Percentiles rank a stretch among this genome's conserved stretches.
phyloP scores from a whole-genome alignment of 169 alveolate genomes.

The Perkinsus marinus region DNA sequence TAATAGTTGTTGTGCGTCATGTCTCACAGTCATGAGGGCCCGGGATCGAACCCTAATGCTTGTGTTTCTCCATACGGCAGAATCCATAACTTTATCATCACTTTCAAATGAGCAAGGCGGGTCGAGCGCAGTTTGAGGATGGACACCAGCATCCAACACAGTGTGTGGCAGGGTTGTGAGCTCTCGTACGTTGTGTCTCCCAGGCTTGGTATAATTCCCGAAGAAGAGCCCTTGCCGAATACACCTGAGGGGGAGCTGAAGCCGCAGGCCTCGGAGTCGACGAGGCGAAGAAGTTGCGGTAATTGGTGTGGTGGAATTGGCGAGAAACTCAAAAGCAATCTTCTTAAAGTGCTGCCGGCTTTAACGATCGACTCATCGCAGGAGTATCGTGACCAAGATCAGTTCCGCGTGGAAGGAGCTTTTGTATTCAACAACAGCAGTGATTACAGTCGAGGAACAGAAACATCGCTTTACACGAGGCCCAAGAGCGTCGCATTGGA shows the following conservation, averaged over 20 bases:
- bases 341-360: not conserved
- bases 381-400: not conserved
- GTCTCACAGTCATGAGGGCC: no score
- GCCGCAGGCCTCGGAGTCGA: not conserved
- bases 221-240: not conserved
- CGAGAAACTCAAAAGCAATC: not conserved
- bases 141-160: no score
- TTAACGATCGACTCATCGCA: not conserved
- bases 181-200: not conserved
- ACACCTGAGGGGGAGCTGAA: not conserved
- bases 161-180: no score
- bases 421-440: not conserved
- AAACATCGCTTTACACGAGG: not conserved
- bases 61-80: no score
- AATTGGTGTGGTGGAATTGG: not conserved
- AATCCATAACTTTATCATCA: no score
- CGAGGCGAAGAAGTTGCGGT: not conserved
- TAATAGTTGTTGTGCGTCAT: no score
- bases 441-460: not conserved
- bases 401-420: not conserved
- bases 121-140: no score
- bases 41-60: no score
- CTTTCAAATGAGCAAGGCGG: no score
- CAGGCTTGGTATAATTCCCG: not conserved
- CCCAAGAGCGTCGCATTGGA: not conserved